phyloP scores from a whole-genome alignment of 352 stramenopile species.

The Pythium vanterpoolii region DNA sequence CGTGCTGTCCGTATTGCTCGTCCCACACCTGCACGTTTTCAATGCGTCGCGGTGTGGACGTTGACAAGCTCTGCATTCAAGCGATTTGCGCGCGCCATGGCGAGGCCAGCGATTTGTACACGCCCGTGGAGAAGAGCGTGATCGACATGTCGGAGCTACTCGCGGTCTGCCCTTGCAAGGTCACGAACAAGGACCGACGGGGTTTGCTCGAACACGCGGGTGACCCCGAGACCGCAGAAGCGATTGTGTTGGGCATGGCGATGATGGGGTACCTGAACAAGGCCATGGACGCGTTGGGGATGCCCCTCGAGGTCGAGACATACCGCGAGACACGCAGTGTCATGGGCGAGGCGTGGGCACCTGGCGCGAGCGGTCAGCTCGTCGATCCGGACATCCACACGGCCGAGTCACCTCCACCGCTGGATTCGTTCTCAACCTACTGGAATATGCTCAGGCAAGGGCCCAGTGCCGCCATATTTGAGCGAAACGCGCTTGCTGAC shows the following conservation, averaged over 20 bases:
- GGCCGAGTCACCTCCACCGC: background rate
- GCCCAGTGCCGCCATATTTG: conserved; percentile 16
- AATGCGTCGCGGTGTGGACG: conserved; percentile 12
- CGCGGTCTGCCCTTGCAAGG: conserved; percentile 20
- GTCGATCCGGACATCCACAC: conserved; percentile 18
- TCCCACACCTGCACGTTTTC: conserved; percentile 23
- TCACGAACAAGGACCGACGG: conserved; percentile 16
- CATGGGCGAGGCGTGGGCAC: conserved; percentile 13
- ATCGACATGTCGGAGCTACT: conserved; percentile 16
- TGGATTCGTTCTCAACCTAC: conserved; percentile 14
- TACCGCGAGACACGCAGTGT: conserved; percentile 19
- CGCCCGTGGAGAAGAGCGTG: conserved; percentile 16
- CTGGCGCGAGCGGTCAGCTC: conserved; percentile 6
- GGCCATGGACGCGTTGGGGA: conserved; percentile 19
- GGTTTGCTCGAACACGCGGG: conserved; percentile 7
- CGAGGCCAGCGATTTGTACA: conserved; percentile 10
- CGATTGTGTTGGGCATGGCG: conserved; percentile 15
- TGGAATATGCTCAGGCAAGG: conserved; percentile 14
- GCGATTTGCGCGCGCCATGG: conserved; percentile 13
- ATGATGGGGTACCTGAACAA: conserved; percentile 28
- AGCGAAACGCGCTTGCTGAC: conserved; percentile 5
- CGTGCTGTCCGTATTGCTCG: conserved; percentile 21
- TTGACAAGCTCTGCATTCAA: conserved; percentile 15
- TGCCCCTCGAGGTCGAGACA: conserved; percentile 19
- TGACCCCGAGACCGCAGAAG: conserved; percentile 7